Percentiles rank a stretch among this genome's conserved stretches.
Evolutionary conservation across 345 rosid genomes (phyloP).

Genomic region (thale cress (Arabidopsis thaliana)): DNA sequence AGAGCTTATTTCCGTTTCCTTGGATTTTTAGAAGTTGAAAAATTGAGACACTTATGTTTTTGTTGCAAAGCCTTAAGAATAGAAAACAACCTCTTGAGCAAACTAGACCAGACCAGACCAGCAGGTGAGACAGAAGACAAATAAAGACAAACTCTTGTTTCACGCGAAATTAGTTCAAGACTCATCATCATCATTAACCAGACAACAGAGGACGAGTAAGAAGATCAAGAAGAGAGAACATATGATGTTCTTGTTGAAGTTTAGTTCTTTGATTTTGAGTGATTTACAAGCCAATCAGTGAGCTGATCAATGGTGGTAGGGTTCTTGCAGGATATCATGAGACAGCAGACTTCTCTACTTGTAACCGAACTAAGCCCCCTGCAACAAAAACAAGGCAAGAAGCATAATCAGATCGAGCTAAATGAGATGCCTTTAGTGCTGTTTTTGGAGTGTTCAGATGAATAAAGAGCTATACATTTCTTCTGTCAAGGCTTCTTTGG

Average conservation of each 20-base stretch:
- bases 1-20: background rate
- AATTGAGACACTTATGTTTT: background rate
- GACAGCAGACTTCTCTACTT: conserved; percentile 70
- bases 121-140: background rate
- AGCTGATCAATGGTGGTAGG: conserved; percentile 71
- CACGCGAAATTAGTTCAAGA: background rate
- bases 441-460: background rate
- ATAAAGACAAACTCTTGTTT: conserved; percentile 28
- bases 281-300: conserved; percentile 77
- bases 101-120: background rate
- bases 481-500: conserved; percentile 58
- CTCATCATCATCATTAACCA: conserved; percentile 20
- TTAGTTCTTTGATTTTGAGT: conserved; percentile 71
- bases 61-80: background rate
- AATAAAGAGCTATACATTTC: conserved; percentile 55
- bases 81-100: too few species aligned
- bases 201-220: background rate
- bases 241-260: conserved; percentile 24
- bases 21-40: background rate
- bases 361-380: conserved; percentile 67
- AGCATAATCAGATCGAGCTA: conserved; percentile 15
- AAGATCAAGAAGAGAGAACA: conserved; percentile 28
- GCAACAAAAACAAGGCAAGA: conserved; percentile 29
- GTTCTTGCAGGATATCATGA: conserved; percentile 79
- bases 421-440: background rate